Evolutionary conservation across 169 alveolate genomes (phyloP), one percentile per base, ranked within the genome.

Genomic region (Plasmodium inui): DNA sequence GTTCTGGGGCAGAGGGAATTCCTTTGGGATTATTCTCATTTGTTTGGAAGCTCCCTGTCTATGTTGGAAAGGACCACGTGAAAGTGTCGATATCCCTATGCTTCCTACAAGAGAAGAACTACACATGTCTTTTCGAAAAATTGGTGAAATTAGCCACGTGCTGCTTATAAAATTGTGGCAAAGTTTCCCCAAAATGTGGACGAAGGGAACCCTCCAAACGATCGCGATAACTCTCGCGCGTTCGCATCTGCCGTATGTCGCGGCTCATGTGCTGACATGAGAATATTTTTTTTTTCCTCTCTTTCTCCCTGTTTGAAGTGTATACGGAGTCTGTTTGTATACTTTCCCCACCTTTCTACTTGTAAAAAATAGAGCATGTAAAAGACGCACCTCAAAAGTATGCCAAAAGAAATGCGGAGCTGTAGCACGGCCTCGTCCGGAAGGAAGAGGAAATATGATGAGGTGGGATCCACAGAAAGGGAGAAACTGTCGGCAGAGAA

Each of bases 361-460:
- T 67, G 12, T 67, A 26, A 67, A 67, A 26, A 67, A 67, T 67
- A 67, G 76, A 67, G n/a, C 39, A 67, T 26, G 37, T 67, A 81
- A 81, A 81, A 81, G 7, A 17, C 61, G 34, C 41, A 44, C 9
- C 22, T 53, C 0, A 14, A 67, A 67, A 22, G 32, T 70, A 81
- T 30, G 6, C 71, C 50, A 79, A 32, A 70, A 39, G 83, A 83
- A 19, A 19, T 83, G 26, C 26, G 92, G 73, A 83, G 92, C 92
- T 83, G 83, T 14, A 83, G 92, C 34, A 53, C 61, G 12, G 55
- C 44, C 41, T 83, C 92, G 26, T 83, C 82, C n/a, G 82, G 92
- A 67, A 3, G 72, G 37, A 83, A 83, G 67, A 67, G 92, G 30
- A 83, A 57, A 83, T 83, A 37, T 26, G 82, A 67, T 32, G 83